These are phyloP conservation scores for Ampelomyces quisqualis DNA, from an alignment of 2,329 filamentous ascomycete genomes.

Conservation along the genomic window DNA sequence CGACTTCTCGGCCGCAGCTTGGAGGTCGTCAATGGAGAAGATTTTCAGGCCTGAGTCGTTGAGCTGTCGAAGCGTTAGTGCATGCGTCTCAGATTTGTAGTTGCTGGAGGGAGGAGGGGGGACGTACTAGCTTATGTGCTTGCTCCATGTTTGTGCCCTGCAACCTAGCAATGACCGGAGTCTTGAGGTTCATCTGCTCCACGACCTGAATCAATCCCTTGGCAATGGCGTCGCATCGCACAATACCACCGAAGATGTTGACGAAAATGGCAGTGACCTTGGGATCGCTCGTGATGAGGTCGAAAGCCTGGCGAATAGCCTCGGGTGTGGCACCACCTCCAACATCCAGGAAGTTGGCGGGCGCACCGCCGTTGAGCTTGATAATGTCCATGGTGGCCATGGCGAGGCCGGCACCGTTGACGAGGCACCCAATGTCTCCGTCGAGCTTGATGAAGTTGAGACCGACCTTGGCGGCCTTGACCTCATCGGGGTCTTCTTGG, in stretches of 20 bases:
- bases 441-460: constrained; percentile 99
- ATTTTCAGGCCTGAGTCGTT: constrained; percentile 99
- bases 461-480: constrained; percentile 88
- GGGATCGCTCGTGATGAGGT: constrained; percentile 96
- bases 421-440: constrained; percentile 97
- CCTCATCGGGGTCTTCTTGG: constrained; percentile 96
- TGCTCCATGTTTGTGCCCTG: constrained; percentile 98
- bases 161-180: constrained; percentile 93
- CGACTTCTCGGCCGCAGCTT: constrained; percentile 94
- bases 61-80: constrained; percentile 56
- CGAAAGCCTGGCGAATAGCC: constrained; percentile 96
- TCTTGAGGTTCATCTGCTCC: constrained; percentile 90
- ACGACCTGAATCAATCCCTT: constrained; percentile 94
- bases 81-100: background rate
- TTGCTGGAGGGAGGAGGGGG: background rate
- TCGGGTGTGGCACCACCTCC: constrained; percentile 95
- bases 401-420: constrained; percentile 97
- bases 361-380: constrained; percentile 95
- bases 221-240: constrained; percentile 95
- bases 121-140: constrained; percentile 73
- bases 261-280: constrained; percentile 99
- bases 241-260: constrained; percentile 99
- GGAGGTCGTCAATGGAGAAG: constrained; percentile 98
- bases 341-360: constrained; percentile 98
- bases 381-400: constrained; percentile 99